Evolutionary conservation across 1,284 basidiomycete species (phyloP), one percentile per base, ranked within the genome.

Genomic region (Mycena citricolor): DNA sequence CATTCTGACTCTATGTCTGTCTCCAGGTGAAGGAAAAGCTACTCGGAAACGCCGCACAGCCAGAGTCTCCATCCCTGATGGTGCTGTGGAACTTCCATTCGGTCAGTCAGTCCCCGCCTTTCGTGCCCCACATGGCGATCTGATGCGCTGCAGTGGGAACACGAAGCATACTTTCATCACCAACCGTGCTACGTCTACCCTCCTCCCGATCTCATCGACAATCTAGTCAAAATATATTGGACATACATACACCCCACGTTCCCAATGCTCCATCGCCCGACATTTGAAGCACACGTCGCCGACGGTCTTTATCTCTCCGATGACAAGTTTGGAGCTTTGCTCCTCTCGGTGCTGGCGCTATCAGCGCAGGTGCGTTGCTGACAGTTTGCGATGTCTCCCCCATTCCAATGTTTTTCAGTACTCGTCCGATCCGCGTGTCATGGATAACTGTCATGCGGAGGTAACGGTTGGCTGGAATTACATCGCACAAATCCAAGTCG

Each of bases 71-170:
- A 20, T 1, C 10, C n/a, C n/a, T n/a, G n/a, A n/a, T n/a, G n/a
- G n/a, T 39, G 3, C 49, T 20, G 30, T 52, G 39, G 43, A 16
- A 42, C 17, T 16, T 33, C 10, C 41, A 25, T 2, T 33, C 41
- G 4, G 41, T 42, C 19, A 24, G 41, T 35, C 14, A 19, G n/a
- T n/a, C n/a, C n/a, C n/a, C 21, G 7, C 17, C 5, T 38, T 23
- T 5, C 16, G 7, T 8, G 21, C 10, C 5, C 13, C 5, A 17
- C 4, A 21, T 20, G n/a, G n/a, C n/a, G n/a, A n/a, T n/a, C n/a
- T n/a, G n/a, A n/a, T n/a, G n/a, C n/a, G n/a, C n/a, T 21, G 12
- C 20, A 52, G 51, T 52, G 51, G 51, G 51, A 52, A 19, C 34
- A 49, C 17, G 47, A 45, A 24, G 5, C 17, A 14, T 49, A 45